These are phyloP conservation scores for Suhomyces yuchorum DNA, from an alignment of 1,139 yeast species.

Conservation along the genomic window DNA sequence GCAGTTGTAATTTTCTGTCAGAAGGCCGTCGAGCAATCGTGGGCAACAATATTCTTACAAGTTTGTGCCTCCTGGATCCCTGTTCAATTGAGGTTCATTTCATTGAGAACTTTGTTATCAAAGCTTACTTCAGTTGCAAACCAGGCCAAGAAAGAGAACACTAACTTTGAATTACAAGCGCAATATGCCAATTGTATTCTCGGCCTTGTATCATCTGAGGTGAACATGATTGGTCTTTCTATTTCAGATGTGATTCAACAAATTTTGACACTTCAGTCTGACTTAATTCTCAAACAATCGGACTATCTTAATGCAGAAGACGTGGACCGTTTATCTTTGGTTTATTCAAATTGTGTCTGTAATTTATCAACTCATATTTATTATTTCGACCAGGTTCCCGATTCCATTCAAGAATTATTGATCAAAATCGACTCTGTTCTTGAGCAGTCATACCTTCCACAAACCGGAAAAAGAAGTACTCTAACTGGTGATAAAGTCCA, in stretches of 20 bases:
- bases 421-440: conserved; percentile 40
- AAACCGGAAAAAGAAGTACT: conserved; percentile 16
- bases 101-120: conserved; percentile 49
- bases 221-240: conserved; percentile 85
- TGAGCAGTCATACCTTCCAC: conserved; percentile 24
- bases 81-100: conserved; percentile 79
- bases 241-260: conserved; percentile 79
- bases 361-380: conserved; percentile 72
- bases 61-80: conserved; percentile 80
- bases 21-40: conserved; percentile 29
- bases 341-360: conserved; percentile 53
- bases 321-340: conserved; percentile 28
- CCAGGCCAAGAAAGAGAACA: conserved; percentile 23
- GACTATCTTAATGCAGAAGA: conserved; percentile 25
- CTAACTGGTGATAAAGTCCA: conserved; percentile 23
- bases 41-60: conserved; percentile 64
- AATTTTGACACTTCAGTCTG: conserved; percentile 60
- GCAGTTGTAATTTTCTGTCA: conserved; percentile 43
- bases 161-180: conserved; percentile 40
- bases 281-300: conserved; percentile 37
- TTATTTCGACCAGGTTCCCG: conserved; percentile 79
- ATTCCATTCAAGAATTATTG: conserved; percentile 62
- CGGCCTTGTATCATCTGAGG: conserved; percentile 72
- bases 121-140: conserved; percentile 29
- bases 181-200: conserved; percentile 58